These are phyloP conservation scores for Fusarium graminum DNA, from an alignment of 2,329 filamentous ascomycete genomes.

Conservation along the genomic window DNA sequence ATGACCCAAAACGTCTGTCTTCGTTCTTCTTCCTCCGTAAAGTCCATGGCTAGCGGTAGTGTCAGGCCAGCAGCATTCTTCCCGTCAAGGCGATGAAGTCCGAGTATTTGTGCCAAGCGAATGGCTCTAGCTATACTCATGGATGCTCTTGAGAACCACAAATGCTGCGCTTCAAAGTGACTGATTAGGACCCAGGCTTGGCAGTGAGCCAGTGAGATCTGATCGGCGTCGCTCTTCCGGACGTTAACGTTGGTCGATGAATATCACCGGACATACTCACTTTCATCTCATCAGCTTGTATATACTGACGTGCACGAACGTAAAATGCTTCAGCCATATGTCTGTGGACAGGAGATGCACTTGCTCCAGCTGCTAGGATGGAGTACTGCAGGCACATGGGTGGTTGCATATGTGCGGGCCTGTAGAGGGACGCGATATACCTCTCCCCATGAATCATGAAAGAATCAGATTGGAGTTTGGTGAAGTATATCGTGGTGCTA, in stretches of 20 bases:
- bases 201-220: slow-evolving; percentile 62
- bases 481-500: slow-evolving; percentile 69
- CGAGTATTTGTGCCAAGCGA: slow-evolving; percentile 82
- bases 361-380: slow-evolving; percentile 81
- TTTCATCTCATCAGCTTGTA: slow-evolving; percentile 84
- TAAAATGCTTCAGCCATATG: slow-evolving; percentile 81
- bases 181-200: slow-evolving; percentile 81
- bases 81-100: slow-evolving; percentile 70
- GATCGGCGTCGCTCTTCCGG: slow-evolving; percentile 61
- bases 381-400: slow-evolving; percentile 84
- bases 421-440: slow-evolving; percentile 78
- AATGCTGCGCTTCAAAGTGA: slow-evolving; percentile 81
- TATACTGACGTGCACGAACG: slow-evolving; percentile 81
- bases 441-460: slow-evolving; percentile 81
- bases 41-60: slow-evolving; percentile 74
- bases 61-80: slow-evolving; percentile 32
- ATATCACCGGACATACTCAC: slow-evolving; percentile 46
- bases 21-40: slow-evolving; percentile 78
- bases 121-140: slow-evolving; percentile 78
- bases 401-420: slow-evolving; percentile 77
- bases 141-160: slow-evolving; percentile 85
- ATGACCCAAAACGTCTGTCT: slow-evolving; percentile 84
- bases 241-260: slow-evolving; percentile 63
- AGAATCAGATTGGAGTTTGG: slow-evolving; percentile 75
- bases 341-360: slow-evolving; percentile 75